A percentile compares a stretch with the other conserved stretches of the same genome.
phyloP scores from a whole-genome alignment of 495 filamentous ascomycete genomes.

The Penicillium cataractarum region DNA sequence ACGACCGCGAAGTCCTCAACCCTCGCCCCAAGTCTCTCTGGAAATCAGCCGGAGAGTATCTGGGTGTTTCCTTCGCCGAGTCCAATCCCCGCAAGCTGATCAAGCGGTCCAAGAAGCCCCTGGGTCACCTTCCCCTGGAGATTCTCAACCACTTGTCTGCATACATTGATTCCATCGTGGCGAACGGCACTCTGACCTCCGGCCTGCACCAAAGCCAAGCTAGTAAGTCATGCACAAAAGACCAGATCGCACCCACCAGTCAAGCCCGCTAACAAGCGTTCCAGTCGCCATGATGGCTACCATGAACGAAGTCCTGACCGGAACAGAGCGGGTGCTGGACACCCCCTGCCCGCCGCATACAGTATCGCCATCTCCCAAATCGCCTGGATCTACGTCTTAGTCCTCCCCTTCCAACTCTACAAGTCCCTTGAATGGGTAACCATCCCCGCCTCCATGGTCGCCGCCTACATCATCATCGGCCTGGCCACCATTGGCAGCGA shows the following conservation, averaged over 20 bases:
- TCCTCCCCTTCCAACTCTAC: slow-evolving; percentile 84
- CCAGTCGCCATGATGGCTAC: slow-evolving; percentile 44
- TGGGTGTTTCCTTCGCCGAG: slow-evolving; percentile 69
- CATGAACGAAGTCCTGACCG: slow-evolving; percentile 73
- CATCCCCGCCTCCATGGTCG: slow-evolving; percentile 82
- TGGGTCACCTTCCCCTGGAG: slow-evolving; percentile 79
- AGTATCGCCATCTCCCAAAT: slow-evolving; percentile 85
- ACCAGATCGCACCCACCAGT: background rate
- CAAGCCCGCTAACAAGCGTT: background rate
- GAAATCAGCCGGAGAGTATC: slow-evolving; percentile 67
- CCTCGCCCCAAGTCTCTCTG: slow-evolving; percentile 53
- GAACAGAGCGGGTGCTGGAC: slow-evolving; percentile 79
- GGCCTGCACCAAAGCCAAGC: slow-evolving; percentile 50
- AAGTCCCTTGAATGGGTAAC: slow-evolving; percentile 67
- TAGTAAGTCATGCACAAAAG: slow-evolving; percentile 33
- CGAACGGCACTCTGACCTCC: slow-evolving; percentile 57
- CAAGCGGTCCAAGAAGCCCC: slow-evolving; percentile 63
- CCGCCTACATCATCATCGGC: slow-evolving; percentile 90
- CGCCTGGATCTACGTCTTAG: slow-evolving; percentile 81
- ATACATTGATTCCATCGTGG: slow-evolving; percentile 61
- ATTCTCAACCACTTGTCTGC: slow-evolving; percentile 72
- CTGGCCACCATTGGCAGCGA: slow-evolving; percentile 83
- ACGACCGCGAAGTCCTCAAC: slow-evolving; percentile 48
- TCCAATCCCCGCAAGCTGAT: slow-evolving; percentile 75
- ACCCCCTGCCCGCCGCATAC: slow-evolving; percentile 88